phyloP scores from a whole-genome alignment of 345 rosid species.

The Eucalyptus camaldulensis region DNA sequence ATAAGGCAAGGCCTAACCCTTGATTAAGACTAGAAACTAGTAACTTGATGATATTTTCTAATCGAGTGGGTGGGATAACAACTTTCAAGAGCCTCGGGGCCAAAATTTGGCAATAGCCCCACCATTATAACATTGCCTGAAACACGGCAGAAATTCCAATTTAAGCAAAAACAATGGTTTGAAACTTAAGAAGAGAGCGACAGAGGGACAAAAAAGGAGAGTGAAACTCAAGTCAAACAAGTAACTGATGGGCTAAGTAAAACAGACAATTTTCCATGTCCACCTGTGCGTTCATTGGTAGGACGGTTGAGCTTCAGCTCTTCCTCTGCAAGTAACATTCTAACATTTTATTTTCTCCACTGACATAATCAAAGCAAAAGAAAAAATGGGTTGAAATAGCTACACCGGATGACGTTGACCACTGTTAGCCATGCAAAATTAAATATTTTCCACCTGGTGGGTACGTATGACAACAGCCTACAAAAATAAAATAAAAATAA shows the following conservation, averaged over 20 bases:
- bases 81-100: not conserved
- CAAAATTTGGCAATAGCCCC: slow-evolving; percentile 11
- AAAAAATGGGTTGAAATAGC: not conserved
- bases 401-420: not conserved
- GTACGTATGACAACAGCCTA: not conserved
- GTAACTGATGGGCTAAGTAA: not conserved
- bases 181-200: slow-evolving; percentile 6
- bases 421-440: not conserved
- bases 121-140: not conserved
- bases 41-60: not conserved
- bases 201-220: not conserved
- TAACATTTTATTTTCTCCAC: not conserved
- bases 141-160: not conserved
- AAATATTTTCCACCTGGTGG: not conserved
- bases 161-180: not conserved
- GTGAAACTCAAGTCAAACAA: slow-evolving; percentile 18
- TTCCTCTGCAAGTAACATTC: not conserved
- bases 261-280: not conserved
- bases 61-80: not conserved
- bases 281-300: slow-evolving; percentile 22
- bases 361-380: not conserved
- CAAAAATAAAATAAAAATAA: not conserved
- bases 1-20: not conserved
- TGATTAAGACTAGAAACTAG: not conserved
- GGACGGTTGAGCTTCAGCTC: slow-evolving; percentile 12